A percentile compares a stretch with the other conserved stretches of the same genome.
phyloP scores from a whole-genome alignment of 176 grass and related monocot species.

The Rhynchospora tenuis region DNA sequence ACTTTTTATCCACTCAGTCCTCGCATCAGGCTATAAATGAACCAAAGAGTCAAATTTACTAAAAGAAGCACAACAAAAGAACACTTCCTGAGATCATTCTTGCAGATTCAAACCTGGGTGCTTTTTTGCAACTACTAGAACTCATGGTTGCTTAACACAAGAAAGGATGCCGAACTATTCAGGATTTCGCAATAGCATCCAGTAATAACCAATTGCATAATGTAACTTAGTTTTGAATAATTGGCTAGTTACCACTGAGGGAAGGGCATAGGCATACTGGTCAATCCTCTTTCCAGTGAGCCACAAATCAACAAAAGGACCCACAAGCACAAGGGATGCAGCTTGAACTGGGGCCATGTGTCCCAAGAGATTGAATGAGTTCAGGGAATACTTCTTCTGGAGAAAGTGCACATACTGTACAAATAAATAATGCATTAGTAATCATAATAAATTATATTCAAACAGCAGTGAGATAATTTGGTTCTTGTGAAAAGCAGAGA shows the following conservation, averaged over 20 bases:
- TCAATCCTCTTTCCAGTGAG: slow-evolving; percentile 77
- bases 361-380: slow-evolving; percentile 78
- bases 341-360: slow-evolving; percentile 82
- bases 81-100: not conserved
- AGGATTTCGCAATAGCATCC: not conserved
- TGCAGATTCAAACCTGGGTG: not conserved
- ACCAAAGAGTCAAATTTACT: slow-evolving; percentile 3
- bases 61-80: not conserved
- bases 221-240: not conserved
- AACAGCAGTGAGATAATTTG: not conserved
- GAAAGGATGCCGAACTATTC: not conserved
- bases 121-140: not conserved
- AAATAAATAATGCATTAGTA: slow-evolving; percentile 26
- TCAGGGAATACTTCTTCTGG: slow-evolving; percentile 63
- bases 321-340: slow-evolving; percentile 59
- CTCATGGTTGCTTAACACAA: not conserved
- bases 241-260: slow-evolving; percentile 57
- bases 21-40: not conserved
- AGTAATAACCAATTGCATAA: not conserved
- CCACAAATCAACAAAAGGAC: slow-evolving; percentile 68
- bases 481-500: not conserved
- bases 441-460: not conserved
- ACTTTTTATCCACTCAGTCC: not conserved
- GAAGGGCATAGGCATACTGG: slow-evolving; percentile 44
- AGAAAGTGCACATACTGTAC: slow-evolving; percentile 69